A percentile compares a stretch with the other conserved stretches of the same genome.
Conservation (phyloP, 2,329 filamentous ascomycete species). For the Hypoxylon sp. region DNA sequence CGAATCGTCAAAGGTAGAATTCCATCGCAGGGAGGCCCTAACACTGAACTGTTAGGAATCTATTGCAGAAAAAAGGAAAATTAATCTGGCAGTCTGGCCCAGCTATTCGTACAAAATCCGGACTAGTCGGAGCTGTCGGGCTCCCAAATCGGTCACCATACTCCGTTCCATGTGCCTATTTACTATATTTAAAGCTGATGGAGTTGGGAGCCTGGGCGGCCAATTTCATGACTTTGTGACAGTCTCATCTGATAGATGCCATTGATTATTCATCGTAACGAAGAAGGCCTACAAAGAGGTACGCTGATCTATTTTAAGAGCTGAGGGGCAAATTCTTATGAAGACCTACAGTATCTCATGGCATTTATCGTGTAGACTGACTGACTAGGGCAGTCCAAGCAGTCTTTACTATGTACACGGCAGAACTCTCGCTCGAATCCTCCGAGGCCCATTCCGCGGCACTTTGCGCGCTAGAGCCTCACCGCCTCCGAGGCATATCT, state of each 20-base stretch:
- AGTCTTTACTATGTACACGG: neutral
- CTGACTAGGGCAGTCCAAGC: neutral
- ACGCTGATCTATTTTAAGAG: neutral
- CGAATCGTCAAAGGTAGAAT: too few species aligned
- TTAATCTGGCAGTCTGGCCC: neutral
- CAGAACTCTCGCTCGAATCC: neutral
- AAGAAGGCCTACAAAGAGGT: too few species aligned
- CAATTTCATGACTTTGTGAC: conserved; percentile 6
- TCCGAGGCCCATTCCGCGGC: neutral
- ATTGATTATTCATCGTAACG: neutral
- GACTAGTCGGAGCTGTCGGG: conserved; percentile 1
- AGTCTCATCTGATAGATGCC: conserved; percentile 5
- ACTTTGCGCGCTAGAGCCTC: neutral
- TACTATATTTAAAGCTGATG: conserved; percentile 23
- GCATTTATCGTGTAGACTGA: neutral
- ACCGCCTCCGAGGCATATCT: neutral
- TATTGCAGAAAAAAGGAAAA: neutral
- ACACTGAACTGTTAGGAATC: neutral
- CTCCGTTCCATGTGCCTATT: too few species aligned
- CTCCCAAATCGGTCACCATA: neutral
- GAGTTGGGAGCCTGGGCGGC: neutral
- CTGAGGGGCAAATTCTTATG: neutral
- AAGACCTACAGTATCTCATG: neutral
- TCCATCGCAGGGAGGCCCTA: neutral
- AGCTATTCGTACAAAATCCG: neutral